Percentiles rank a stretch among this genome's conserved stretches.
phyloP scores from a whole-genome alignment of 2,329 filamentous ascomycete genomes.

The Phyllosticta capitalensis region DNA sequence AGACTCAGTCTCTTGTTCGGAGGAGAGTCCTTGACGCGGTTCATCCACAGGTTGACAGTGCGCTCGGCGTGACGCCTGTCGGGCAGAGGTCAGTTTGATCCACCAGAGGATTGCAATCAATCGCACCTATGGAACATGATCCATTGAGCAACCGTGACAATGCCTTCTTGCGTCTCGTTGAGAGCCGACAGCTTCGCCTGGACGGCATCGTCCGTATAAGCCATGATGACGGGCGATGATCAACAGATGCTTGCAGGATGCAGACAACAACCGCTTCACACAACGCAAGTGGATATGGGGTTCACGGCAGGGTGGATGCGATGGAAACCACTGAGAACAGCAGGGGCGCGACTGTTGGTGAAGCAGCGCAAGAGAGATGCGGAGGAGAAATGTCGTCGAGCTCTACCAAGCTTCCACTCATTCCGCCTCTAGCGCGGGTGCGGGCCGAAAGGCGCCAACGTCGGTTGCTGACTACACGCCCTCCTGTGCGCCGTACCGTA shows the following conservation, averaged over 20 bases:
- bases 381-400: background rate
- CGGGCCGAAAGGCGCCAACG: background rate
- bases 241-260: background rate
- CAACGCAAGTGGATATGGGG: conserved; percentile 1
- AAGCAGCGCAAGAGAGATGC: background rate
- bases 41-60: conserved; percentile 85
- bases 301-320: background rate
- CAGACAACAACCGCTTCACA: conserved; percentile 13
- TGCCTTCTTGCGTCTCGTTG: conserved; percentile 96
- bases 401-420: background rate
- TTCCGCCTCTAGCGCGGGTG: background rate
- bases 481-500: conserved; percentile 5
- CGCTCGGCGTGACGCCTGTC: conserved; percentile 79
- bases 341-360: background rate
- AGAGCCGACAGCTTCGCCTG: conserved; percentile 88
- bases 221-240: conserved; percentile 48
- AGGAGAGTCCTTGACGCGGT: conserved; percentile 77
- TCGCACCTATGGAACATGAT: conserved; percentile 94
- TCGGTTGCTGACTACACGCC: conserved; percentile 1
- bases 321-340: background rate
- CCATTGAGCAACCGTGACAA: conserved; percentile 95
- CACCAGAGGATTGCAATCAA: background rate
- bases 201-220: conserved; percentile 92
- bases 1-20: conserved; percentile 80
- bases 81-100: background rate